Base-by-base conservation (phyloP, 164 flowering plant species). In the Platanus orientalis region DNA sequence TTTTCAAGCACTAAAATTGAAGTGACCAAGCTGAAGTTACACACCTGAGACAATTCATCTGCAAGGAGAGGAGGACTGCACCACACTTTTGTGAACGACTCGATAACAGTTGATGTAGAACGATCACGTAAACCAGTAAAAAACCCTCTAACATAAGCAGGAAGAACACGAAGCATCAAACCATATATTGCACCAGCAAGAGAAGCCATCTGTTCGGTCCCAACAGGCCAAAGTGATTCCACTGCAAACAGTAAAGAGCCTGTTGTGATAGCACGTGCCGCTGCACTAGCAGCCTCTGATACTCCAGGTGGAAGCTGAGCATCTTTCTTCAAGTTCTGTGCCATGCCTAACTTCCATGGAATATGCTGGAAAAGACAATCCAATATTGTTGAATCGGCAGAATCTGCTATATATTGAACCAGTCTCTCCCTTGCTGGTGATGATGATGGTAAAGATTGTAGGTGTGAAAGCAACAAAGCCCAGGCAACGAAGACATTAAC, bases 131-230 rank as follows among this genome's bases (percentile, higher is more conserved):
- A 62, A 53, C 83, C 81, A 64, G 81, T 77, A 69, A 88, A 92
- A 97, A 97, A 92, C 54, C 75, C 88, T 48, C 97, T 79, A 36
- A 92, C 97, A 75, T 88, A 95, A 54, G 97, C 97, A 62, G 99
- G 99, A 55, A 95, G 97, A 71, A 82, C 68, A 62, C 82, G 73
- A 64, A 95, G 89, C 96, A 92, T 88, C 78, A 85, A 58, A 54
- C 97, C 97, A 73, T 76, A 95, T 58, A 90, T 61, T 57, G 97
- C 94, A 73, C 94, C 94, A 72, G 96, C 84, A 77, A 95, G 80
- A 1, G 87, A 73, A 61, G 97, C 82, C 85, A 95, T 70, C 68
- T 75, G 77, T 68, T 70, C 73, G 26, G 79, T 70, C 52, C 74
- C 82, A 68, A 83, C 65, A 50, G 96, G 94, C 92, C 96, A 90